Base-by-base conservation (phyloP, 1,284 basidiomycete species). In the Gymnopus androsaceus region DNA sequence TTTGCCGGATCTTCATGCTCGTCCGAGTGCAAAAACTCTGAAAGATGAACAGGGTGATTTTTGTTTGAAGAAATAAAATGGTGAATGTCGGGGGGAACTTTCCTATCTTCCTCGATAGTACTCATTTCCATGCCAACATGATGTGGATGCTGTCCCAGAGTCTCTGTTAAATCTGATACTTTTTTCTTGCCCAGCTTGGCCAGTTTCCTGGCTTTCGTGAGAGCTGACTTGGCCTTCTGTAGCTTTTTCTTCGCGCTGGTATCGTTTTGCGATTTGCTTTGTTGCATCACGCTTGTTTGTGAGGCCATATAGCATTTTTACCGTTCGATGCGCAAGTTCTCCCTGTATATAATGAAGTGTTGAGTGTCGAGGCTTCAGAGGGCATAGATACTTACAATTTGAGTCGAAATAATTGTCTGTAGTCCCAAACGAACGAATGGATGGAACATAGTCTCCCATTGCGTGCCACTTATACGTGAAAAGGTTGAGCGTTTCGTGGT, bases 201-300 rank as follows among this genome's bases (percentile, higher is more conserved):
- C n/a, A n/a, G n/a, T n/a, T n/a, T n/a, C n/a, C n/a, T n/a, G n/a
- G n/a, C n/a, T n/a, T n/a, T n/a, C n/a, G n/a, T n/a, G n/a, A n/a
- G n/a, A n/a, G n/a, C n/a, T n/a, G n/a, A n/a, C n/a, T n/a, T n/a
- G n/a, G n/a, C n/a, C n/a, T n/a, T n/a, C n/a, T n/a, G n/a, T n/a
- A n/a, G n/a, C n/a, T n/a, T n/a, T n/a, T n/a, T n/a, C n/a, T n/a
- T n/a, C n/a, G n/a, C n/a, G n/a, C n/a, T n/a, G n/a, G n/a, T n/a
- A n/a, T n/a, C n/a, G n/a, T n/a, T n/a, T n/a, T n/a, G n/a, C 55
- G 36, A 69, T 63, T 48, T 69, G 67, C 8, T 59, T 56, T 1
- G 60, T 55, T 2, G 62, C 58, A 37, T 61, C 51, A 30, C 59
- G 59, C 51, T 71, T 69, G 57, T 70, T 70, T 1, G 69, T 69